Evolutionary conservation across 2,329 filamentous ascomycete species (phyloP).

Genomic region (Periglandula ipomoeae): DNA sequence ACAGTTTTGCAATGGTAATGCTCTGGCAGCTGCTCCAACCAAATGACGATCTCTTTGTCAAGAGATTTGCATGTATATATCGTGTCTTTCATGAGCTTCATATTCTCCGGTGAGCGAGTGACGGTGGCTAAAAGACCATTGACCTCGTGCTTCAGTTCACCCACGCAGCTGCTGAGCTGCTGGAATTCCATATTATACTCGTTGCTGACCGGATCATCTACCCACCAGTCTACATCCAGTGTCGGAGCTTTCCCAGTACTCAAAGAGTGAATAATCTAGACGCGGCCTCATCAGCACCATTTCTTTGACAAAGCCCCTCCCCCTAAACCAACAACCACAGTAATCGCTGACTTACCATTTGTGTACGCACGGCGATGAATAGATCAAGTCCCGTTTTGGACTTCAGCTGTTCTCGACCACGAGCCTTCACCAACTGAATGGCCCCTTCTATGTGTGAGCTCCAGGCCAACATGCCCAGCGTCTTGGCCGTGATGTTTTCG

Average conservation of each 20-base stretch:
- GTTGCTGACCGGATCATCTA: constrained; percentile 39
- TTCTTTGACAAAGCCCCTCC: no score
- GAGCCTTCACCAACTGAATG: constrained; percentile 46
- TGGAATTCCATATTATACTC: constrained; percentile 36
- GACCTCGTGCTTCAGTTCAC: constrained; percentile 43
- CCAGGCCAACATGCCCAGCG: constrained; percentile 46
- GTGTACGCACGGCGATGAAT: constrained; percentile 49
- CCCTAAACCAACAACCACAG: no score
- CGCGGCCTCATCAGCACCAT: neutral
- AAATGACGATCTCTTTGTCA: constrained; percentile 41
- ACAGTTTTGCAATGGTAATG: constrained; percentile 40
- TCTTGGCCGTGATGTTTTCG: constrained; percentile 49
- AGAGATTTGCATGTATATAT: constrained; percentile 41
- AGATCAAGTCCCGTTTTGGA: constrained; percentile 43
- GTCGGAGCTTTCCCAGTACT: constrained; percentile 40
- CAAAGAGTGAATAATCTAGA: constrained; percentile 45
- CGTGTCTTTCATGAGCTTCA: constrained; percentile 39
- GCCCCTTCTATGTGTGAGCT: constrained; percentile 54
- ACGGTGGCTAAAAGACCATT: constrained; percentile 38
- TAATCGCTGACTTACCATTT: no score
- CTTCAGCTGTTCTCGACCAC: constrained; percentile 43
- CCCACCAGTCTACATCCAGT: constrained; percentile 51
- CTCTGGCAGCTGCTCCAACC: constrained; percentile 39
- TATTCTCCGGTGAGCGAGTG: constrained; percentile 37
- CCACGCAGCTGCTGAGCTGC: constrained; percentile 41